Conservation (phyloP, 2,329 filamentous ascomycete species). For the Truncatella angustata region DNA sequence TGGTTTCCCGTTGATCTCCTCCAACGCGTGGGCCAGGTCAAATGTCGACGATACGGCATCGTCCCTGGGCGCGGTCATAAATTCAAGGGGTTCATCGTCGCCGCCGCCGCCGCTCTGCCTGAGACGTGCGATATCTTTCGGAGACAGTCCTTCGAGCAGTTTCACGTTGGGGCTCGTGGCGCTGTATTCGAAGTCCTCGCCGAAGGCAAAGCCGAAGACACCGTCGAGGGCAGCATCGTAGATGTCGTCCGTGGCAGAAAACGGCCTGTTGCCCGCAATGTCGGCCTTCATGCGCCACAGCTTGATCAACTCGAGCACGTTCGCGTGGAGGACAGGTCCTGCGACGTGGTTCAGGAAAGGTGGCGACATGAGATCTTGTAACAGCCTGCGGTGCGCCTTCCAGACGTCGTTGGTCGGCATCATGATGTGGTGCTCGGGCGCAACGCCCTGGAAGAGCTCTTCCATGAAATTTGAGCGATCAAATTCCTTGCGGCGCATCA, state of each 20-base stretch:
- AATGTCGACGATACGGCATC: not conserved
- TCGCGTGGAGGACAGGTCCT: constrained; percentile 28
- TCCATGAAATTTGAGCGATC: constrained; percentile 23
- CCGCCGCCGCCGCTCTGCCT: not conserved
- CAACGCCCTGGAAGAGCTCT: constrained; percentile 17
- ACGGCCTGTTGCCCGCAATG: constrained; percentile 30
- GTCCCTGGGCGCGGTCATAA: not conserved
- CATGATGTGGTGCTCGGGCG: constrained; percentile 27
- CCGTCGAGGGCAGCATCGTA: constrained; percentile 13
- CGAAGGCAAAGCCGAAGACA: constrained; percentile 15
- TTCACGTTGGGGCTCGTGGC: constrained; percentile 1
- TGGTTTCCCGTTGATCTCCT: not conserved
- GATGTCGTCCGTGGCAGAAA: constrained; percentile 22
- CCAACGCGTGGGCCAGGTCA: constrained; percentile 1
- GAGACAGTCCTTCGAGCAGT: not conserved
- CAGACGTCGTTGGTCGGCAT: constrained; percentile 27
- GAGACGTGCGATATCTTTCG: constrained; percentile 1
- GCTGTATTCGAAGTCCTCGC: not conserved
- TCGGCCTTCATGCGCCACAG: constrained; percentile 31
- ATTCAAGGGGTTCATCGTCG: constrained; percentile 9
- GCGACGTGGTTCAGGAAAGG: constrained; percentile 30
- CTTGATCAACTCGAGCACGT: constrained; percentile 22
- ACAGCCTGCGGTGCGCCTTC: constrained; percentile 27
- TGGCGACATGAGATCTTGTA: constrained; percentile 36
- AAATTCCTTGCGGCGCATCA: constrained; percentile 31